Evolutionary conservation across 2,329 filamentous ascomycete species (phyloP).

Genomic region (Fusarium subglutinans): DNA sequence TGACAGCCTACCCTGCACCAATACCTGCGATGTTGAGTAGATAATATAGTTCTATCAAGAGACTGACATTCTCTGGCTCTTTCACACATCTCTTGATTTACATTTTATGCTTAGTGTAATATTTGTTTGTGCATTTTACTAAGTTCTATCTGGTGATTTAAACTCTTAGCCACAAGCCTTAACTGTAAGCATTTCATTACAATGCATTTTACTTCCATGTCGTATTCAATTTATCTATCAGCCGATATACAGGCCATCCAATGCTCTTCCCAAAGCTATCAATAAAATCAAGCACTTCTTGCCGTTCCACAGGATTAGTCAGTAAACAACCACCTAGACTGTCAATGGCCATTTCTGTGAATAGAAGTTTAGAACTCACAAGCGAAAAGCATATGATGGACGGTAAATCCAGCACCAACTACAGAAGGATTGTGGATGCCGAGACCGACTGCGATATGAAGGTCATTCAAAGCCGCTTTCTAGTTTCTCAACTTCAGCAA

Average conservation of each 20-base stretch:
- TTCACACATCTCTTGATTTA: rapidly evolving
- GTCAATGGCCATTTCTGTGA: rapidly evolving
- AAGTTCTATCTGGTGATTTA: no score
- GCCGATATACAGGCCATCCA: background rate
- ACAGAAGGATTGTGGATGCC: background rate
- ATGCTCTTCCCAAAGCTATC: background rate
- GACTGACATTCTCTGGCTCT: background rate
- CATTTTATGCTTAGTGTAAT: no score
- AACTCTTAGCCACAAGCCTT: no score
- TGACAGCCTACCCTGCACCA: no score
- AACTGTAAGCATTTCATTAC: no score
- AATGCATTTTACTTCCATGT: background rate
- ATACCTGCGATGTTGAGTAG: no score
- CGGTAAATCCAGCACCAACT: background rate
- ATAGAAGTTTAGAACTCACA: background rate
- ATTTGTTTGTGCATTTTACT: no score
- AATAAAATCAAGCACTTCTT: background rate
- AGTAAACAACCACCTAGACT: background rate
- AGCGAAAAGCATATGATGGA: background rate
- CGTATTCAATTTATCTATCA: rapidly evolving
- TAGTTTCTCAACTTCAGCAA: background rate
- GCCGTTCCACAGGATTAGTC: background rate
- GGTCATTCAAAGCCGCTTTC: background rate
- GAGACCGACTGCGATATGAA: background rate
- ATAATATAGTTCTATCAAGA: no score